Evolutionary conservation across 768 basidiomycete genomes (phyloP), one percentile per base, ranked within the genome.

Genomic region (Leccinellum rugosiceps): DNA sequence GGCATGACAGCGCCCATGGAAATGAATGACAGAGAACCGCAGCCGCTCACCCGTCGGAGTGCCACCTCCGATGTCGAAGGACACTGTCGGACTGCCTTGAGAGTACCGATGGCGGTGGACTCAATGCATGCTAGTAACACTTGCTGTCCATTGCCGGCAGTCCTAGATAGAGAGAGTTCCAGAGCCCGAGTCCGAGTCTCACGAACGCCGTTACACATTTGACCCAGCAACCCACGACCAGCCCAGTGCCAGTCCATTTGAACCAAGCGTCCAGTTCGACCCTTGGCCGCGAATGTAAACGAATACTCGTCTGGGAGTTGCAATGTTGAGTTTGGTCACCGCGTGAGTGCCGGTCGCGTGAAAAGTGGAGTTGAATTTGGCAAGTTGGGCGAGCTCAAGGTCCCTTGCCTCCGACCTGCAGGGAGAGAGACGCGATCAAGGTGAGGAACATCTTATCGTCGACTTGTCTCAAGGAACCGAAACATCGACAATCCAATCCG

Each of bases 391-490:
- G 28, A 23, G 48, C 28, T 56, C 55, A 21, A 50, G 46, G n/a
- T n/a, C n/a, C n/a, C n/a, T n/a, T n/a, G n/a, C 55, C 32, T 48
- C 46, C 23, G 45, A 41, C 35, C 25, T 30, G 34, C 38, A 38
- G 17, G 4, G 8, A n/a, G n/a, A 17, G 26, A n/a, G n/a, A 46
- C 41, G 28, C 41, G 28, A 53, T 17, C 19, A 50, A 55, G 32
- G 53, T 55, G 14, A 50, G 55, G 25, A n/a, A 30, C 15, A 26
- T 23, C 44, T 50, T 56, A 55, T 54, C 32, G 43, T 17, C 58
- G 62, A 63, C 59, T 45, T 32, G 51, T 57, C 54, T 58, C 55
- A 65, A 55, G 58, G 46, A 53, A 56, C 56, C 21, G 38, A 21
- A 17, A 47, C 19, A 19, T 43, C 58, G 44, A 60, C 55, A n/a